Base-by-base conservation (phyloP, 768 basidiomycete genomes). In the Mycena galopus region DNA sequence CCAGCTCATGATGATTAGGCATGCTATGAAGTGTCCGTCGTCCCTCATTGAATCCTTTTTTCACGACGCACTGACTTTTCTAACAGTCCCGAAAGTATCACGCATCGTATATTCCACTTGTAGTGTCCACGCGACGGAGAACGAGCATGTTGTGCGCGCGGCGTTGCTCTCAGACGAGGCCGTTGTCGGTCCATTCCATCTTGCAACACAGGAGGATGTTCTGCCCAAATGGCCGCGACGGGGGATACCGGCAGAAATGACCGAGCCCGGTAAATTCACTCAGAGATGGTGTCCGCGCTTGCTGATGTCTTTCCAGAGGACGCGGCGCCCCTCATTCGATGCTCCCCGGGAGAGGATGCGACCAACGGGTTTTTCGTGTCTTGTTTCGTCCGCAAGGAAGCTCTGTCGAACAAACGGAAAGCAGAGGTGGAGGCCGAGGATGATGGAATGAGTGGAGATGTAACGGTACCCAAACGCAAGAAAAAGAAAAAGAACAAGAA, bases 281-380 rank as follows among this genome's bases (percentile, higher is more conserved):
- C 50, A 9, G n/a, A 23, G 2, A 12, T 21, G 8, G 29, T 32
- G 21, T 21, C 21, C 10, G 27, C 27, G 33, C 6, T 6, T 33
- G 10, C 21, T 57, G 53, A 55, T 30, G 32, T 7, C 0, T 33
- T 19, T 23, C 47, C 30, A 92, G 92, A 79, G 25, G 80, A 89
- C 69, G 92, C 93, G 6, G 81, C 84, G 5, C 90, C 90, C 14
- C 79, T 94, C 23, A 77, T 96, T 30, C 90, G 95, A 21, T 96
- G 94, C 79, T 87, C 88, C 30, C 91, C 95, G 17, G 90, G 91
- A 65, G 94, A 93, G 71, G 96, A 99, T 77, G 90, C 88, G 42
- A 96, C 95, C 16, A 99, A 99, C 77, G 98, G 98, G 0, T 99
- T 99, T 85, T 99, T 99, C 77, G 97, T 99, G 27, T 92, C 95